These are phyloP conservation scores for Eurotiales sp. DNA, from an alignment of 2,329 filamentous ascomycete genomes.

Conservation along the genomic window DNA sequence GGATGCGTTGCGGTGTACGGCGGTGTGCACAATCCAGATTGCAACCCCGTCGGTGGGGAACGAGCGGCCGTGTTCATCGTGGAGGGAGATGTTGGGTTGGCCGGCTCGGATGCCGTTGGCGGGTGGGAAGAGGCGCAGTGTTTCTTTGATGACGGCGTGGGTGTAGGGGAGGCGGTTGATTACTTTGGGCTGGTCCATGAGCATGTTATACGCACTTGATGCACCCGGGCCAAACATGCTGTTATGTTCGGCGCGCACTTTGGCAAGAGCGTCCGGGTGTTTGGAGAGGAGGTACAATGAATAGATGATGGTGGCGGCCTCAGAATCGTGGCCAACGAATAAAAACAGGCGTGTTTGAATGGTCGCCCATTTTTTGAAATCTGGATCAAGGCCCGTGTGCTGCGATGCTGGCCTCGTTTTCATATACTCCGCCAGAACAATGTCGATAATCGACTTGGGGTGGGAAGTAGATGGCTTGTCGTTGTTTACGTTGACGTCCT, in stretches of 20 bases:
- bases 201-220: conserved; percentile 30
- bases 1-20: conserved; percentile 1
- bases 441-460: not conserved
- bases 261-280: conserved; percentile 29
- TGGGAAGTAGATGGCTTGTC: not conserved
- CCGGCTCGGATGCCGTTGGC: conserved; percentile 7
- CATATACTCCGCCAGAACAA: not conserved
- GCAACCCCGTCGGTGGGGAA: conserved; percentile 1
- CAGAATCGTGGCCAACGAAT: conserved; percentile 24
- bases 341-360: not conserved
- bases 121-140: conserved; percentile 52
- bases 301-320: conserved; percentile 28
- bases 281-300: conserved; percentile 35
- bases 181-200: conserved; percentile 43
- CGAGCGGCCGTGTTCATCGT: not conserved
- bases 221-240: conserved; percentile 46
- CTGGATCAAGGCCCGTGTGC: not conserved
- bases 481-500: too few species aligned
- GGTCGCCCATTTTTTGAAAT: not conserved
- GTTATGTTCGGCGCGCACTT: conserved; percentile 50
- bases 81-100: not conserved
- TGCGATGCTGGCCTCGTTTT: not conserved
- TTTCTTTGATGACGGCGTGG: conserved; percentile 53
- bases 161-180: conserved; percentile 54
- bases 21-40: not conserved